Evolutionary conservation across 1,284 basidiomycete genomes (phyloP).

Genomic region (Somion occarium): DNA sequence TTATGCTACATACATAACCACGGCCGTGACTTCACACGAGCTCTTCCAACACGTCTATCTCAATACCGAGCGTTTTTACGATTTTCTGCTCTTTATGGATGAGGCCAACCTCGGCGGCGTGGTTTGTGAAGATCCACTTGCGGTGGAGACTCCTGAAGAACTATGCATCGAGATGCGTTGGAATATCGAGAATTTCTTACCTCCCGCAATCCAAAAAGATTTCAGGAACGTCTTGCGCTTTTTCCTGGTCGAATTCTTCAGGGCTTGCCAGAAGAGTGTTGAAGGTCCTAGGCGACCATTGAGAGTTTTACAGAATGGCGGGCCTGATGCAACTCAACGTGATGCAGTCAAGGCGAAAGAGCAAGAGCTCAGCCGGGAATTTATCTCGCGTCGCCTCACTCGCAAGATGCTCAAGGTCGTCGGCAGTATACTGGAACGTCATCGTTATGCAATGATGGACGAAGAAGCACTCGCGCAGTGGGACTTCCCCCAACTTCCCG

Average conservation of each 20-base stretch:
- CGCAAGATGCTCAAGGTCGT: constrained; percentile 77
- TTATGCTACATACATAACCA: constrained; percentile 92
- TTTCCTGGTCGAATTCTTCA: constrained; percentile 86
- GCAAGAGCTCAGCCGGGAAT: constrained; percentile 61
- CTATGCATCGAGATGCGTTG: constrained; percentile 85
- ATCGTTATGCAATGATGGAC: constrained; percentile 57
- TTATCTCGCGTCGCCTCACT: constrained; percentile 80
- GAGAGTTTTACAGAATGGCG: constrained; percentile 66
- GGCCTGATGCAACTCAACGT: constrained; percentile 58
- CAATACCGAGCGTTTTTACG: constrained; percentile 88
- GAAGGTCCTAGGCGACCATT: constrained; percentile 66
- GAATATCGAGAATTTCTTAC: constrained; percentile 94
- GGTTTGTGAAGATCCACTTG: constrained; percentile 74
- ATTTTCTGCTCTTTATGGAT: constrained; percentile 96
- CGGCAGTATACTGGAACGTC: constrained; percentile 60
- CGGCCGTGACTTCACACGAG: constrained; percentile 92
- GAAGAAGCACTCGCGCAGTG: constrained; percentile 59
- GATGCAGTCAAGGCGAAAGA: constrained; percentile 73
- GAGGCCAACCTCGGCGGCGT: constrained; percentile 91
- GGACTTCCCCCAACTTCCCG: constrained; percentile 85
- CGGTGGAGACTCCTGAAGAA: constrained; percentile 61
- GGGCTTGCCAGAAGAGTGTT: constrained; percentile 65
- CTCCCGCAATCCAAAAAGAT: constrained; percentile 75
- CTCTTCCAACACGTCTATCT: constrained; percentile 93
- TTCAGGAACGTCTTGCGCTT: constrained; percentile 76